Evolutionary conservation across 2,329 filamentous ascomycete species (phyloP).

Genomic region (Pseudogymnoascus sp.): DNA sequence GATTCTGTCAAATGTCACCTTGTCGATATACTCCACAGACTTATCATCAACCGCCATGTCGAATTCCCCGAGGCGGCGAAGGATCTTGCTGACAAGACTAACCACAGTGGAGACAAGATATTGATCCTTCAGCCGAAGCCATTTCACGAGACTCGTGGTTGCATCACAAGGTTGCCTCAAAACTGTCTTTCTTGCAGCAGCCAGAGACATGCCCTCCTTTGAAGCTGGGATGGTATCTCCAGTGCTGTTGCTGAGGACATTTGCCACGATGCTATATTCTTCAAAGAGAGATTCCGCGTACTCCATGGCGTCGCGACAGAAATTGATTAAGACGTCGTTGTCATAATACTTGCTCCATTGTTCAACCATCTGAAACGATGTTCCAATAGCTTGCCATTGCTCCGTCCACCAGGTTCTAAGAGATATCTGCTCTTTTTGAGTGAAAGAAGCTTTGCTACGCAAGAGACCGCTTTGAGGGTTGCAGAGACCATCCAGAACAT

Average conservation of each 20-base stretch:
- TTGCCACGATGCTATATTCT: slow-evolving; percentile 72
- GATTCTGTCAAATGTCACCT: slow-evolving; percentile 47
- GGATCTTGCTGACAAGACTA: slow-evolving; percentile 73
- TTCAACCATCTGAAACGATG: slow-evolving; percentile 77
- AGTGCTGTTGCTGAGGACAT: slow-evolving; percentile 32
- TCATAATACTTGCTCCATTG: slow-evolving; percentile 54
- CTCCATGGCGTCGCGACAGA: slow-evolving; percentile 92
- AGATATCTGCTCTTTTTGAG: slow-evolving; percentile 35
- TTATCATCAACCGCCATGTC: slow-evolving; percentile 60
- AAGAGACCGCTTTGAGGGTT: slow-evolving; percentile 47
- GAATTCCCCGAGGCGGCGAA: slow-evolving; percentile 71
- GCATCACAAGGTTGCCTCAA: slow-evolving; percentile 58
- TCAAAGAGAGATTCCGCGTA: slow-evolving; percentile 80
- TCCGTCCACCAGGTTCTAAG: slow-evolving; percentile 66
- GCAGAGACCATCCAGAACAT: slow-evolving; percentile 49
- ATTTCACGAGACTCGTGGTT: slow-evolving; percentile 66
- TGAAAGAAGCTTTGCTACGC: slow-evolving; percentile 22
- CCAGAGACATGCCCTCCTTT: slow-evolving; percentile 24
- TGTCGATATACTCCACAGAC: slow-evolving; percentile 53
- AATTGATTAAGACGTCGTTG: slow-evolving; percentile 68
- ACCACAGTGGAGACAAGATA: slow-evolving; percentile 80
- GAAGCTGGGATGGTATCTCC: slow-evolving; percentile 24
- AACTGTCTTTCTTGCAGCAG: slow-evolving; percentile 42
- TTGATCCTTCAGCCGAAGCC: slow-evolving; percentile 82
- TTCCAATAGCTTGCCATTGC: slow-evolving; percentile 73